Evolutionary conservation across 352 stramenopile genomes (phyloP).

Genomic region (Aphanomyces stellatus): DNA sequence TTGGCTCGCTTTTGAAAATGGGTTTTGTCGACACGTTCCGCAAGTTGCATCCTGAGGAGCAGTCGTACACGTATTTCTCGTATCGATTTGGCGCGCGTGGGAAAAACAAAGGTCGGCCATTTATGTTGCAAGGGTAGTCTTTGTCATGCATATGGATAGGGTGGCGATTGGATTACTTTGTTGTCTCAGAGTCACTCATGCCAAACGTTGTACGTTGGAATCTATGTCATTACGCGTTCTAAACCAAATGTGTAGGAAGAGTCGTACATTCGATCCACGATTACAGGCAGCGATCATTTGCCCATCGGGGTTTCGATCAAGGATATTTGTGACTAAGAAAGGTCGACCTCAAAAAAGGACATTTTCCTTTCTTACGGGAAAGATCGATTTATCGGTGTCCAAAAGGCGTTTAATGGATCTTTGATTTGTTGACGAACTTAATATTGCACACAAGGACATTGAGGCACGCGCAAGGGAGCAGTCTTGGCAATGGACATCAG

Average conservation of each 20-base stretch:
- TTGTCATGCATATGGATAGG: slow-evolving; percentile 7
- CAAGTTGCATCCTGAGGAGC: slow-evolving; percentile 45
- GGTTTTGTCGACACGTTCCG: slow-evolving; percentile 76
- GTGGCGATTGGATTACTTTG: slow-evolving; percentile 83
- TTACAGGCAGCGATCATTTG: slow-evolving; percentile 71
- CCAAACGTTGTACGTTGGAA: slow-evolving; percentile 34
- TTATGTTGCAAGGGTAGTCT: not conserved
- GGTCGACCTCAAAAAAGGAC: too few relatives aligned
- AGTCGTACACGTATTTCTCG: slow-evolving; percentile 73
- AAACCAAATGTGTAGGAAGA: slow-evolving; percentile 27
- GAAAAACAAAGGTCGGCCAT: slow-evolving; percentile 55
- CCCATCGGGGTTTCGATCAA: too few relatives aligned
- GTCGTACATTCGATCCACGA: slow-evolving; percentile 50
- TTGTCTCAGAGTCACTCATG: slow-evolving; percentile 54
- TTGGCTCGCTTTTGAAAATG: slow-evolving; percentile 40
- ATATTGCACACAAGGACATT: too few relatives aligned
- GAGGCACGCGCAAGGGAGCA: too few relatives aligned
- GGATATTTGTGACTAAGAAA: too few relatives aligned
- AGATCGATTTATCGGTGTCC: too few relatives aligned
- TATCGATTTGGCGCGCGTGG: slow-evolving; percentile 68
- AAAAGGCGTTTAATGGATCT: too few relatives aligned
- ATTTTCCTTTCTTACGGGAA: too few relatives aligned
- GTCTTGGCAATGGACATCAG: too few relatives aligned
- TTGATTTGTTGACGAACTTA: too few relatives aligned
- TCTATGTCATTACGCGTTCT: not conserved